Evolutionary conservation across 441 rosid genomes (phyloP), one percentile per base, ranked within the genome.

Genomic region (Gossypium aridum): DNA sequence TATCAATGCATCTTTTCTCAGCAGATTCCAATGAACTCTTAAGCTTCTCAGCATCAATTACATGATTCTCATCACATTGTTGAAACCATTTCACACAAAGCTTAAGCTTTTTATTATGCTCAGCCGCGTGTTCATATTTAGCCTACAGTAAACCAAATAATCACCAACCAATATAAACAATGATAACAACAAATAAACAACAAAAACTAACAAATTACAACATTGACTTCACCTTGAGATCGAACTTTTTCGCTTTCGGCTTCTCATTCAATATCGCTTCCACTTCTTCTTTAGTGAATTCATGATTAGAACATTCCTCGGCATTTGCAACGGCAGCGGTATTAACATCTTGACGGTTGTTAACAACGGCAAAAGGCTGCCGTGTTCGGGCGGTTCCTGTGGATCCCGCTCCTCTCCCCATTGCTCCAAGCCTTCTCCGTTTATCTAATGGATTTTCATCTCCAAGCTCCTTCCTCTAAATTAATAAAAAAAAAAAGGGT

Each of bases 11-110:
- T 80, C 80, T 87, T 77, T 84, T 90, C 86, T 88, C 89, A 0
- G 86, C 84, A 77, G 82, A 80, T 71, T 91, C 95, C 66, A 94
- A 70, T 65, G 87, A 86, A 83, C 51, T 82, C 43, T 34, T 82
- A 78, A 96, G 89, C 80, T 80, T 82, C 16, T 85, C 92, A 80
- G 88, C 85, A 76, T 89, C 97, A 7, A 84, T 83, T 5, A 83
- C 65, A 80, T 91, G 88, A 14, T 76, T 86, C 78, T 88, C 91
- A 17, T 86, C 94, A 49, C 80, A 85, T 80, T 84, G 87, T 75
- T 87, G 92, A 57, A 85, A 87, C 99, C 98, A 94, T 78, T 75
- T 90, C 39, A 94, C 81, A 69, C 99, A 94, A 74, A 86, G 77
- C 87, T 88, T 96, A 59, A 92, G 89, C 83, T 80, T 90, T 76